phyloP scores from a whole-genome alignment of 116 monocot species.

The Iris pallida region DNA sequence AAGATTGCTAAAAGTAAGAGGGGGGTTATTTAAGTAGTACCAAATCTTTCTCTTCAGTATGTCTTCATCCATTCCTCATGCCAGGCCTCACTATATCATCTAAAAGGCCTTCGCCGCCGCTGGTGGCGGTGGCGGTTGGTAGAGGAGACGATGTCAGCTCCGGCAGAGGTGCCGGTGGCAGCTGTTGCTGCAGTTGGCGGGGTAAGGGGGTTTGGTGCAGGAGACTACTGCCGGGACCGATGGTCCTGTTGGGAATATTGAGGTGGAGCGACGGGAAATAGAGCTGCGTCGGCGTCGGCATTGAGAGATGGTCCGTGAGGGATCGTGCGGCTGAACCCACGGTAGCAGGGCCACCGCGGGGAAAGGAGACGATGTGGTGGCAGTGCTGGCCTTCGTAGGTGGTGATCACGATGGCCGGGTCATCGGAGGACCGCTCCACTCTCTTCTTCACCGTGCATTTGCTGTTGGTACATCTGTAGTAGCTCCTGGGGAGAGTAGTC shows the following conservation, averaged over 20 bases:
- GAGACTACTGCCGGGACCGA: background rate
- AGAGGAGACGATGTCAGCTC: background rate
- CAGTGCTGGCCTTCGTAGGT: conserved; percentile 68
- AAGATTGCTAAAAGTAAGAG: too few relatives aligned
- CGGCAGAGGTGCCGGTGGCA: background rate
- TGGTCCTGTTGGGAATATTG: background rate
- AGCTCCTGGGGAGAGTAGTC: conserved; percentile 32
- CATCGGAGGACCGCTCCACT: conserved; percentile 49
- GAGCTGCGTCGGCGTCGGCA: background rate
- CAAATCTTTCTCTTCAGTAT: background rate
- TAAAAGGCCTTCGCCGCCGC: conserved; percentile 7
- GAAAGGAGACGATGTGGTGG: conserved; percentile 46
- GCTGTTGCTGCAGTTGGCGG: background rate
- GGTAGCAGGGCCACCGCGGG: conserved; percentile 4
- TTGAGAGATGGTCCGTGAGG: background rate
- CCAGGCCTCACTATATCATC: conserved; percentile 17
- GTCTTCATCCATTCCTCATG: conserved; percentile 10
- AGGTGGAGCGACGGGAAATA: background rate
- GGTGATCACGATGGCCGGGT: conserved; percentile 44
- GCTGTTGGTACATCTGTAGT: conserved; percentile 59
- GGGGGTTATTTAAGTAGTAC: background rate
- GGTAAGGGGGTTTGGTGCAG: background rate
- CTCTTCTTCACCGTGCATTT: conserved; percentile 56
- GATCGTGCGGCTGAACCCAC: background rate
- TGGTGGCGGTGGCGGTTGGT: background rate